phyloP scores from a whole-genome alignment of 257 asterid genomes.

The Dorcoceras hygrometricum region DNA sequence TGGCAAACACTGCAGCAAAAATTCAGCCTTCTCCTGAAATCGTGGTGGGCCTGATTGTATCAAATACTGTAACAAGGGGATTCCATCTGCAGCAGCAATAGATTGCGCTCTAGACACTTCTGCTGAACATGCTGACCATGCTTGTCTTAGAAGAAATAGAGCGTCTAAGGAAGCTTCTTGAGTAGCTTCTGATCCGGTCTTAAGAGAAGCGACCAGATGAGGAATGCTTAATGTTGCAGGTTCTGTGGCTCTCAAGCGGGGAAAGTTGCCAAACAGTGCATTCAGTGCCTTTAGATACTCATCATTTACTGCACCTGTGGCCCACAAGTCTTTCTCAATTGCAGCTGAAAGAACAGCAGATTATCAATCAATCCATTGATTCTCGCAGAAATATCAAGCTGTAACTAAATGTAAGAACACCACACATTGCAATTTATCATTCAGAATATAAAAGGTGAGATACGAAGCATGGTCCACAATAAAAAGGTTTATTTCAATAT shows the following conservation, averaged over 20 bases:
- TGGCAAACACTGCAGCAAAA: slow-evolving; percentile 88
- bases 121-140: slow-evolving; percentile 99
- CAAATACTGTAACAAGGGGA: slow-evolving; percentile 83
- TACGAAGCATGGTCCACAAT: no score
- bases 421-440: background rate
- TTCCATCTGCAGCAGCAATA: slow-evolving; percentile 95
- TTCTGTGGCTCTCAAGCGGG: slow-evolving; percentile 92
- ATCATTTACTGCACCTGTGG: slow-evolving; percentile 80
- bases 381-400: background rate
- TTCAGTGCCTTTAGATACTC: slow-evolving; percentile 93
- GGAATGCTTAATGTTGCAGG: slow-evolving; percentile 97
- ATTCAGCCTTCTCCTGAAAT: slow-evolving; percentile 94
- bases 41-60: slow-evolving; percentile 97
- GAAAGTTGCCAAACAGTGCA: slow-evolving; percentile 88
- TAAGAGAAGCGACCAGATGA: slow-evolving; percentile 87
- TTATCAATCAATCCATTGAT: background rate
- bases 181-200: slow-evolving; percentile 90
- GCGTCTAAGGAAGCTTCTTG: slow-evolving; percentile 99
- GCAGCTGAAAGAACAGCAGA: slow-evolving; percentile 57
- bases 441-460: background rate
- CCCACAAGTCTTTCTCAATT: slow-evolving; percentile 95
- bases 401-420: background rate
- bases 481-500: no score
- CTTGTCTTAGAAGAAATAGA: slow-evolving; percentile 86
- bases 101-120: slow-evolving; percentile 98